Percentiles rank a stretch among this genome's conserved stretches.
These are phyloP conservation scores for Cladophialophora exuberans DNA, from an alignment of 2,329 filamentous ascomycete species.

Conservation along the genomic window DNA sequence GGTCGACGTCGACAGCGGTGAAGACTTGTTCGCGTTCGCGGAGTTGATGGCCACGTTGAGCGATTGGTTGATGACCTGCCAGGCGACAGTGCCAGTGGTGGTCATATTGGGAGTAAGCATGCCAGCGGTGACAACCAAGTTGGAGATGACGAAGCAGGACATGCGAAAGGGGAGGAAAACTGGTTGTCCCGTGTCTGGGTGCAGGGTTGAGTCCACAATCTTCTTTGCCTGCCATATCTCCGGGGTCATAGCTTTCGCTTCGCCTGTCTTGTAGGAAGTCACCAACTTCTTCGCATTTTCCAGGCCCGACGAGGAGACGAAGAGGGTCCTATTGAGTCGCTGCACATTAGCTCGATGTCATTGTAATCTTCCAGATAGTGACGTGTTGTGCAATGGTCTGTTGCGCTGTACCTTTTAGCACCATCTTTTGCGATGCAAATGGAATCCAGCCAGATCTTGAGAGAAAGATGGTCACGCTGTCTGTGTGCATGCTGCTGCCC, in stretches of 20 bases:
- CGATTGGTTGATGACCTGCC: constrained; percentile 86
- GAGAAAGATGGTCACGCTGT: constrained; percentile 1
- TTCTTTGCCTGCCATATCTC: constrained; percentile 97
- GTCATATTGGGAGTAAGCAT: constrained; percentile 77
- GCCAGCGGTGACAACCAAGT: constrained; percentile 90
- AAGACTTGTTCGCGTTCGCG: constrained; percentile 95
- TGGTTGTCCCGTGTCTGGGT: constrained; percentile 94
- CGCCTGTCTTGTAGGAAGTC: constrained; percentile 82
- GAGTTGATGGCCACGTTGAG: constrained; percentile 98
- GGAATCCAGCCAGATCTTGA: not conserved
- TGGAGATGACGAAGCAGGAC: constrained; percentile 92
- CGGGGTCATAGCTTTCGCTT: constrained; percentile 77
- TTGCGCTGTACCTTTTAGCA: constrained; percentile 26
- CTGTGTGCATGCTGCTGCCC: constrained; percentile 39
- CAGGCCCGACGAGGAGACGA: constrained; percentile 76
- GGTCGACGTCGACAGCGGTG: constrained; percentile 77
- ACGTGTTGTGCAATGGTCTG: constrained; percentile 13
- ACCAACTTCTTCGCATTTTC: constrained; percentile 84
- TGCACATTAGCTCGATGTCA: not conserved
- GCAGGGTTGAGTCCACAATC: constrained; percentile 91
- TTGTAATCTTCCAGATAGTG: not conserved
- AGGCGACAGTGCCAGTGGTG: not conserved
- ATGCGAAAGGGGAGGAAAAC: constrained; percentile 98
- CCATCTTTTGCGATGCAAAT: constrained; percentile 1
- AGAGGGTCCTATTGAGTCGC: constrained; percentile 69